Evolutionary conservation across 192 early-diverging fungal species (phyloP), one percentile per base, ranked within the genome.

Genomic region (Coemansia sp.): DNA sequence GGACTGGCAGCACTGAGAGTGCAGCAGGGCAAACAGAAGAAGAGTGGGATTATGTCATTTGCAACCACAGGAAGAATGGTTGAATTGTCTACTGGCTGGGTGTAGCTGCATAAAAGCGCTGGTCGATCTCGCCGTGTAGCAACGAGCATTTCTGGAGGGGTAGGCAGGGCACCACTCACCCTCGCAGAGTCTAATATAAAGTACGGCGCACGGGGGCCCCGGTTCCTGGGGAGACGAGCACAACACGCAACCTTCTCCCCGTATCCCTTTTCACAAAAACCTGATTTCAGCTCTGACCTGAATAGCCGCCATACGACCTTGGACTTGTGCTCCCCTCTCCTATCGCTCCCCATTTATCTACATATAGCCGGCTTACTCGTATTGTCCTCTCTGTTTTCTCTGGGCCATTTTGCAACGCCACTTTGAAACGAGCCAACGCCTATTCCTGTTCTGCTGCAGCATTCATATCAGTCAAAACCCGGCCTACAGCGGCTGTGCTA

Each of bases 11-110:
- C 24, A 55, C 51, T 55, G 51, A 33, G 51, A 55, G 26, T 31
- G 26, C 16, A 28, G 28, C 51, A 31, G 35, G 20, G 28, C 63
- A 37, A 6, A 23, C 38, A 50, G 50, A 50, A 50, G 50, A 50
- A 55, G 14, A 34, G 34, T 36, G 31, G 34, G 42, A 73, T 73
- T 73, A 73, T 73, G 71, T 73, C 71, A 73, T 59, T 65, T 59
- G 35, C 63, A 3, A 51, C 9, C 24, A 28, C 26, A 3, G 48
- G 48, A 51, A 28, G 48, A 51, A 51, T 5, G 9, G 48, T 23
- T 28, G 48, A 51, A 28, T 45, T 45, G 43, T n/a, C 43, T 20
- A 20, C 18, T n/a, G 43, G 43, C 43, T 45, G 11, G 14, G 3
- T 23, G 23, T 51, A n/a, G 9, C 51, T 55, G 51, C 51, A 55